Evolutionary conservation across 371 early-diverging fungal genomes (phyloP), one percentile per base, ranked within the genome.

Genomic region (Syncephalastrum monosporum): DNA sequence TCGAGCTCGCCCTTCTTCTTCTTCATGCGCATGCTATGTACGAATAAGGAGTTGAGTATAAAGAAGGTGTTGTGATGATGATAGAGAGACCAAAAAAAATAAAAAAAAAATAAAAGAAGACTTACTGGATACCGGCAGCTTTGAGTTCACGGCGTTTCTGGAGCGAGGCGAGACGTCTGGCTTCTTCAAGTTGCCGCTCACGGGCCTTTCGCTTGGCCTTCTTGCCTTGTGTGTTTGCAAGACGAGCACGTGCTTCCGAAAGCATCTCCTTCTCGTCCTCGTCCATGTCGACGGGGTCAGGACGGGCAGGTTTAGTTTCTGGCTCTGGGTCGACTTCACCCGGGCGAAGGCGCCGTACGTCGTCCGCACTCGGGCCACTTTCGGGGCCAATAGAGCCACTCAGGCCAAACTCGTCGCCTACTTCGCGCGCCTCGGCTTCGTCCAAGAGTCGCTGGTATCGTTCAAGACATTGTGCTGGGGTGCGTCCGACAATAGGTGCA

Each of bases 231-330:
- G 98, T 97, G 68, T 98, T 98, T 43, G 99, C 99, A 55, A 98
- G 76, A 72, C 99, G 86, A 15, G 99, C 99, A 57, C 99, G 88
- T 5, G 99, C 98, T 74, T 98, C 98, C 3, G 94, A 93, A 24
- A 97, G 80, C 98, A 97, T 97, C 69, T 97, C 98, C 81, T 97
- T 97, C 74, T 97, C 98, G 71, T 97, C 98, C 69, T 97, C 97
- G 61, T 98, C 97, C 99, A 97, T 96, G 69, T 98, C 98, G 1
- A 98, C 92, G 7, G 98, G 96, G 77, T 98, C 98, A 3, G 98
- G 98, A 15, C 97, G 82, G 1, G 98, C 98, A 13, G 98, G 94
- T 61, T 95, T 95, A 1, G 92, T 85, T 72, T 98, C 98, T 15
- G 97, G 98, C 59, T 94, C 94, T 6, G 97, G 97, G 69, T 98